A percentile compares a stretch with the other conserved stretches of the same genome.
These are phyloP conservation scores for Novymonas esmeraldas DNA, from an alignment of 208 protist species.

Conservation along the genomic window DNA sequence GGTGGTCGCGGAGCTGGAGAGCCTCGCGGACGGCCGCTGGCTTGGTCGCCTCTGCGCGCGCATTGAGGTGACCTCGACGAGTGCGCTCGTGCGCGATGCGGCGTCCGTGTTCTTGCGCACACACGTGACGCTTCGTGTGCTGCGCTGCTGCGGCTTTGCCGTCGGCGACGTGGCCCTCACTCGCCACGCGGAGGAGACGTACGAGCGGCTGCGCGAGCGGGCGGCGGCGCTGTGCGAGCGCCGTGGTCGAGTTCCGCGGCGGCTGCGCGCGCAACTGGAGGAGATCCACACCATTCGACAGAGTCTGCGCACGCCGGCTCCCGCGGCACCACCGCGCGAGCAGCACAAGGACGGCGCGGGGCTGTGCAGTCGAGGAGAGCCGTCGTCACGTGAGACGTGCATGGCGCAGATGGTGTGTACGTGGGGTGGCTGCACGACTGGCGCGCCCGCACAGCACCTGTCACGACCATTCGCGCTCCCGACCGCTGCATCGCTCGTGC, in stretches of 20 bases:
- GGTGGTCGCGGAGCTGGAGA: constrained; percentile 26
- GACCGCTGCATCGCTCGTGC: not conserved
- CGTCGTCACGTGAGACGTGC: not conserved
- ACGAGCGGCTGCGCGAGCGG: constrained; percentile 15
- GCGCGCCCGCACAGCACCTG: too few relatives aligned
- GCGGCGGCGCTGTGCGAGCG: constrained; percentile 8
- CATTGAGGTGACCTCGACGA: not conserved
- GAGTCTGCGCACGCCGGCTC: too few relatives aligned
- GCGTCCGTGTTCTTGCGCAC: constrained; percentile 11
- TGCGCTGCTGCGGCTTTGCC: constrained; percentile 20
- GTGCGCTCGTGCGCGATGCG: constrained; percentile 3
- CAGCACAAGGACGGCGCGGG: too few relatives aligned
- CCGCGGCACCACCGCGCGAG: too few relatives aligned
- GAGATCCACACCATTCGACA: constrained; percentile 22
- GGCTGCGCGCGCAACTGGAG: constrained; percentile 23
- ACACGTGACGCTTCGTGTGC: constrained; percentile 1
- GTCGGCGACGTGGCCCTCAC: constrained; percentile 13
- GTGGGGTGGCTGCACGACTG: too few relatives aligned
- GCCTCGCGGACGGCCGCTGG: constrained; percentile 14
- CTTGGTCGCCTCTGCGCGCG: constrained; percentile 21
- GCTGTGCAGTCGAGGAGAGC: too few relatives aligned
- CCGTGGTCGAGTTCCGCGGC: constrained; percentile 11
- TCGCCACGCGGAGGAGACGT: constrained; percentile 16
- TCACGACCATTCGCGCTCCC: constrained; percentile 11
- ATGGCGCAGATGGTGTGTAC: not conserved